Base-by-base conservation (phyloP, 2,329 filamentous ascomycete genomes). In the Podosphaera fusca region DNA sequence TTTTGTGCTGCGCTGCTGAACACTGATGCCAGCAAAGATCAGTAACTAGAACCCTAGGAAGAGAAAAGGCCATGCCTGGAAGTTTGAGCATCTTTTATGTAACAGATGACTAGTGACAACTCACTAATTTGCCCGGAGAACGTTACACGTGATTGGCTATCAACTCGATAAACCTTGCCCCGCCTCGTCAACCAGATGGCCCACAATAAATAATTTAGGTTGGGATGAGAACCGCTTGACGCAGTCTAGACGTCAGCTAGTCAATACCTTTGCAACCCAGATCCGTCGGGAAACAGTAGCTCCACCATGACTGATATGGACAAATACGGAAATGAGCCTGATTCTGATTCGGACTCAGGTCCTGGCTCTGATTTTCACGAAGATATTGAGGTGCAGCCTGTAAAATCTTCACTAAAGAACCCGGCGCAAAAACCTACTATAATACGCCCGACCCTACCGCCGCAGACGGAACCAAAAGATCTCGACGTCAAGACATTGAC, bases 351-450 rank as follows among this genome's bases (percentile, higher is more conserved):
- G 55, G 65, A 66, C 52, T 67, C 65, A 57, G 78, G 73, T 59
- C 70, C 72, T 67, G 85, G 87, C 68, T 84, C 80, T 55, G 76
- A 78, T 60, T 71, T 73, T 63, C 77, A 82, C 61, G 75, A 80
- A 57, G 66, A 71, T 53, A 68, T 71, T 54, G 68, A 71, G 42
- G 75, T 82, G 65, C 82, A 85, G 75, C 78, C 80, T 58, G 71
- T 81, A 67, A 94, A 94, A 78, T 86, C 89, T 51, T 82, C 87
- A 33, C 74, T 96, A 72, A 95, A 95, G 78, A 88, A 88, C 73
- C 77, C 72, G 45, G 72, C 81, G 63, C 72, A 74, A 55, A 72
- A 73, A 54, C 73, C 77, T 57, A 74, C 77, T 59, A 75, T 74
- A 59, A 72, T 80, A 57, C 74, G 78, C 65, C 82, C 83, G 62